phyloP scores from a whole-genome alignment of 164 flowering plant species.

The Magnolia changhungtana region DNA sequence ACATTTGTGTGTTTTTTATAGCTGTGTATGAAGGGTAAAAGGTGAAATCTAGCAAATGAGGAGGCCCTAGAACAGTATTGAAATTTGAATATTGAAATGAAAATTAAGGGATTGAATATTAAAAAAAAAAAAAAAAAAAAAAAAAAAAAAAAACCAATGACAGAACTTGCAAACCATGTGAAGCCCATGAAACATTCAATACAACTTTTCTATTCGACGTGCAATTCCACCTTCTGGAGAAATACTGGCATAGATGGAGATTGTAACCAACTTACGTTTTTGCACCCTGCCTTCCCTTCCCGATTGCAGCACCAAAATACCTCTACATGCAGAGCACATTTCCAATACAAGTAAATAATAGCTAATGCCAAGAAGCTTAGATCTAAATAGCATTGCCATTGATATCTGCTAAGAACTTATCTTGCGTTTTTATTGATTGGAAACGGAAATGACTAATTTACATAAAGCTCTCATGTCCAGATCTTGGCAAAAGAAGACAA shows the following conservation, averaged over 20 bases:
- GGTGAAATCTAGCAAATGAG: not conserved
- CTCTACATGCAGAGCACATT: slow-evolving; percentile 38
- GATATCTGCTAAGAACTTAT: not conserved
- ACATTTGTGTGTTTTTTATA: not conserved
- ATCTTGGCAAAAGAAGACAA: no score
- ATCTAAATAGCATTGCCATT: not conserved
- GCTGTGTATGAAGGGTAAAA: not conserved
- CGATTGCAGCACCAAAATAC: slow-evolving; percentile 93
- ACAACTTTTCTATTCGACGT: not conserved
- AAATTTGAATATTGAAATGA: no score
- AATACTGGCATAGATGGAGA: not conserved
- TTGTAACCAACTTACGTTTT: slow-evolving; percentile 65
- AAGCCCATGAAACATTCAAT: not conserved
- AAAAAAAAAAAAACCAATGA: no score
- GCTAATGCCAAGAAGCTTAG: not conserved
- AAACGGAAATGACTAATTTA: no score
- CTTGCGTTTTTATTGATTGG: not conserved
- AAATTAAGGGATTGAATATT: not conserved
- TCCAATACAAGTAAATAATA: not conserved
- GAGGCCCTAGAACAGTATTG: no score
- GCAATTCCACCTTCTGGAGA: not conserved
- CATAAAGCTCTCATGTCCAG: not conserved
- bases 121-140: no score
- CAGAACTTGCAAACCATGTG: not conserved
- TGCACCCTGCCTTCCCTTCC: slow-evolving; percentile 94